phyloP scores from a whole-genome alignment of 495 filamentous ascomycete genomes.

The Neurospora sp. region DNA sequence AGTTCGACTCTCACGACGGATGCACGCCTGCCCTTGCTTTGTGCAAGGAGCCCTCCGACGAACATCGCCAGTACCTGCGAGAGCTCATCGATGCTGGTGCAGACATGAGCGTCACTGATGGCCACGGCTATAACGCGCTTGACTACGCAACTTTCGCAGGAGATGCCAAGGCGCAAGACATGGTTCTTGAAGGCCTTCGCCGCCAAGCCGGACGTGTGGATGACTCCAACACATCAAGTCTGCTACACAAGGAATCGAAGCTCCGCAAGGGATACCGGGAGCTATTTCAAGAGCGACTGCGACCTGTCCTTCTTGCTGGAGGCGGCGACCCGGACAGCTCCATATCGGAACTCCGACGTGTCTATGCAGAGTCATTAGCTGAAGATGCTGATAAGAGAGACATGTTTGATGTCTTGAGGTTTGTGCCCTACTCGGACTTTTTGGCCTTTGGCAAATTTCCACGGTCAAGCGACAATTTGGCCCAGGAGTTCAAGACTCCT shows the following conservation, averaged over 20 bases:
- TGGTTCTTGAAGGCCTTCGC: constrained; percentile 15
- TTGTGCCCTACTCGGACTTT: constrained; percentile 11
- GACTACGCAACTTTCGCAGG: constrained; percentile 20
- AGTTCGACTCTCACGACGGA: not conserved
- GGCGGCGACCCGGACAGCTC: not conserved
- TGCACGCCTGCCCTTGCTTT: constrained; percentile 21
- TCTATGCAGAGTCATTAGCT: constrained; percentile 10
- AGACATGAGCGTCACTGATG: constrained; percentile 15
- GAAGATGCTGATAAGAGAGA: not conserved
- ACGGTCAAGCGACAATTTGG: constrained; percentile 11
- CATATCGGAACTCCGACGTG: constrained; percentile 6
- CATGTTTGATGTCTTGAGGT: not conserved
- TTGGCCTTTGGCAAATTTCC: constrained; percentile 8
- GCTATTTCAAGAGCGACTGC: constrained; percentile 21
- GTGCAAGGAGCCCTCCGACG: constrained; percentile 23
- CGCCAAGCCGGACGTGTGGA: not conserved
- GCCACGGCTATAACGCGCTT: constrained; percentile 22
- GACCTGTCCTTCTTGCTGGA: constrained; percentile 10
- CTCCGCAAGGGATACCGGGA: constrained; percentile 22
- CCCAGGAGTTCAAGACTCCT: not conserved
- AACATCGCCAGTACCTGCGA: constrained; percentile 17
- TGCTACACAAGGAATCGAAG: constrained; percentile 5
- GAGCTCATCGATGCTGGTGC: constrained; percentile 18
- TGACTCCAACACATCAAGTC: not conserved
- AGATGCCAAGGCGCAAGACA: constrained; percentile 5